Percentiles rank a stretch among this genome's conserved stretches.
Evolutionary conservation across 2,329 filamentous ascomycete species (phyloP).

Genomic region (Akanthomyces lecanii): DNA sequence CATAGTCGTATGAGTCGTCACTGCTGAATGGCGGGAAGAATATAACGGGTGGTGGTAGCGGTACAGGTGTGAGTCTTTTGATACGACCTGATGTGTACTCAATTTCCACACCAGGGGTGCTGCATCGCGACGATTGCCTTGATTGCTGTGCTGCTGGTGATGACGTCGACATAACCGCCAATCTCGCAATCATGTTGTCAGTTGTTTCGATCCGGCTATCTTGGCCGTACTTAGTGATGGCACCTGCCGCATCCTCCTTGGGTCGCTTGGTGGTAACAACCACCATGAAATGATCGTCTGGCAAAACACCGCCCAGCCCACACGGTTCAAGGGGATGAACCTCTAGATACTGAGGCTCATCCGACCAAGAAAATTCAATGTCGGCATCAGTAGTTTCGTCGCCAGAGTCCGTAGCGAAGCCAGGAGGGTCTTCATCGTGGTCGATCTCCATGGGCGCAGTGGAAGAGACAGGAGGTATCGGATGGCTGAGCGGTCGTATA

Average conservation of each 20-base stretch:
- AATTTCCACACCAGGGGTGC: conserved; percentile 33
- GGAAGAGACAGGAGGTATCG: conserved; percentile 22
- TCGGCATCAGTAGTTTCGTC: conserved; percentile 38
- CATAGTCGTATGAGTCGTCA: conserved; percentile 34
- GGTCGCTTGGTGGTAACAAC: conserved; percentile 48
- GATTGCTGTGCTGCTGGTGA: conserved; percentile 27
- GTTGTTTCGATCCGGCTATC: conserved; percentile 30
- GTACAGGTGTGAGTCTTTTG: conserved; percentile 41
- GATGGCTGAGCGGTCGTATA: conserved; percentile 44
- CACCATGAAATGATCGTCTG: conserved; percentile 61
- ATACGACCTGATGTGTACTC: conserved; percentile 43
- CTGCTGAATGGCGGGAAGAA: conserved; percentile 47
- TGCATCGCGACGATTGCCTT: conserved; percentile 1
- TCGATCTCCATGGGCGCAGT: conserved; percentile 28
- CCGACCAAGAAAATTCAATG: conserved; percentile 44
- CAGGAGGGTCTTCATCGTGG: conserved; percentile 25
- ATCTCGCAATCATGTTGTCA: conserved; percentile 37
- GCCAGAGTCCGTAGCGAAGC: conserved; percentile 32
- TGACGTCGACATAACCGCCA: conserved; percentile 40
- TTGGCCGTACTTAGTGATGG: conserved; percentile 5
- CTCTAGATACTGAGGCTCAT: conserved; percentile 36
- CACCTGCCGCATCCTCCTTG: conserved; percentile 24
- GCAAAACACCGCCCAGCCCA: conserved; percentile 55
- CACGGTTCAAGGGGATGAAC: conserved; percentile 48
- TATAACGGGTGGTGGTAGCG: conserved; percentile 49